Evolutionary conservation across 192 early-diverging fungal species (phyloP).

Genomic region (Coemansia pectinata): DNA sequence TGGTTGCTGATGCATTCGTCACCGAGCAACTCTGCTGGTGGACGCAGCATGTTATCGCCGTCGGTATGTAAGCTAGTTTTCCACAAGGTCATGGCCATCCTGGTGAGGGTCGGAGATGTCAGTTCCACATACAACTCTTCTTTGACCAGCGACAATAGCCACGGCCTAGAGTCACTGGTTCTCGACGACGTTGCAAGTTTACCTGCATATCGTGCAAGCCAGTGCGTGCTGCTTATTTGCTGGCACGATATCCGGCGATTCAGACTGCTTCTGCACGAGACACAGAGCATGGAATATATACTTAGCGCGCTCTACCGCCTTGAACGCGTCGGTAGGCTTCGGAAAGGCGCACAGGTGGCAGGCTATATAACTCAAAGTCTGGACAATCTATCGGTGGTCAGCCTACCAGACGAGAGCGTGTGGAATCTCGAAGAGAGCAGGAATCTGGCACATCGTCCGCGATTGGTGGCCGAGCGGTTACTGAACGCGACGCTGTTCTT

Average conservation of each 20-base stretch:
- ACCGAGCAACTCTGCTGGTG: neutral
- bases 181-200: neutral
- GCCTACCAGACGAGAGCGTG: slow-evolving; percentile 39
- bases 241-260: slow-evolving; percentile 19
- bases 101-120: neutral
- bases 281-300: slow-evolving; percentile 22
- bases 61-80: slow-evolving; percentile 33
- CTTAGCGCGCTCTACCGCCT: slow-evolving; percentile 8
- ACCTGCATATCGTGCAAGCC: slow-evolving; percentile 15
- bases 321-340: neutral
- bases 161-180: neutral
- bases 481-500: slow-evolving; percentile 13
- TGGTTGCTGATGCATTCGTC: slow-evolving; percentile 33
- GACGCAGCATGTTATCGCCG: slow-evolving; percentile 8
- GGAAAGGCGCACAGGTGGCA: neutral
- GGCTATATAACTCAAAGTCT: slow-evolving; percentile 28
- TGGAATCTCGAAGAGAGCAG: slow-evolving; percentile 16
- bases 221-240: slow-evolving; percentile 20
- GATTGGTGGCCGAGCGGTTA: neutral
- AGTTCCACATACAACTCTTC: neutral
- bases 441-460: neutral
- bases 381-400: slow-evolving; percentile 34
- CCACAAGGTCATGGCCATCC: slow-evolving; percentile 10
- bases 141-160: neutral
- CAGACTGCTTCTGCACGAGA: slow-evolving; percentile 31